Base-by-base conservation (phyloP, 2,329 filamentous ascomycete genomes). In the Trichoderma arundinaceum region DNA sequence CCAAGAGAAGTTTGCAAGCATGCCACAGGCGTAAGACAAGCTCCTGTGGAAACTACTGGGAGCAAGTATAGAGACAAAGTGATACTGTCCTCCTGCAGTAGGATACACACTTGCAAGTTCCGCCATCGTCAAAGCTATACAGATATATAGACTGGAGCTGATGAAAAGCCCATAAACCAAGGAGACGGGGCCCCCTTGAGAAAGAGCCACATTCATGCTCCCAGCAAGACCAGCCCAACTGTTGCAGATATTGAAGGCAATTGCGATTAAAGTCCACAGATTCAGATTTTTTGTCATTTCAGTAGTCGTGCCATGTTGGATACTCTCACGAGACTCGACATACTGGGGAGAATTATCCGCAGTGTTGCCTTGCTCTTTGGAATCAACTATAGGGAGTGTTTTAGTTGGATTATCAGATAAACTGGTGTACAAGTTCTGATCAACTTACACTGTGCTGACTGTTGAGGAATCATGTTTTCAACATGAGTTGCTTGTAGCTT, bases 31-130 rank as follows among this genome's bases (percentile, higher is more conserved):
- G 19, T 64, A 67, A 32, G 53, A 69, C 64, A 52, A 66, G 12
- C 1, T 64, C 49, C 13, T 64, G 66, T 64, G 66, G 59, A 64
- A 61, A 58, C 51, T 66, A n/a, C 60, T 72, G 48, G 72, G 71
- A 4, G 71, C 69, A 12, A 74, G 63, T 3, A 76, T 74, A 10
- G 69, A 72, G 0, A 75, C 74, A 73, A 75, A 78, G 46, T 78
- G 75, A 64, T 78, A 79, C 58, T 78, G 77, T 8, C 77, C 77
- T 13, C 77, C 76, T 0, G 76, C 77, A 4, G 77, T 77, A 0
- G 76, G 76, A 48, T 77, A 78, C 7, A 74, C 74, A 38, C 72
- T 73, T 2, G 74, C 72, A 1, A 78, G 71, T 67, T 79, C 77
- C 5, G 75, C 76, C 70, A 78, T 71, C 19, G 71, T 74, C 9